Evolutionary conservation across 2,329 filamentous ascomycete species (phyloP).

Genomic region (Colletotrichum cordylinicola): DNA sequence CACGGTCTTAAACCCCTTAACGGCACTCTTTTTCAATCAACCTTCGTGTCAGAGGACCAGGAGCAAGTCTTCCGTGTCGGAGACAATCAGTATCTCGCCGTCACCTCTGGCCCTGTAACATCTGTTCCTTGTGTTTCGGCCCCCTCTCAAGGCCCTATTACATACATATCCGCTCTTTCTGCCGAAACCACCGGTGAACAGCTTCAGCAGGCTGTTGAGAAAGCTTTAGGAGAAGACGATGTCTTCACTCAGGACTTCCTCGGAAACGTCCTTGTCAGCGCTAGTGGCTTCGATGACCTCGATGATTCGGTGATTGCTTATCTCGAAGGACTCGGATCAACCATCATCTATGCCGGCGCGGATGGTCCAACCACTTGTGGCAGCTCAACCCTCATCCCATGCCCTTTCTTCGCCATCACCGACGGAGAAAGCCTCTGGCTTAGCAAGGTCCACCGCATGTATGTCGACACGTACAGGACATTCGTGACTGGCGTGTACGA

Average conservation of each 20-base stretch:
- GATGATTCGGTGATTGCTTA: not conserved
- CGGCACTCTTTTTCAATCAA: not conserved
- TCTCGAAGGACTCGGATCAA: not conserved
- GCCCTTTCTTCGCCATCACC: not conserved
- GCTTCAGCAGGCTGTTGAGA: not conserved
- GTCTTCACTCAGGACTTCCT: not conserved
- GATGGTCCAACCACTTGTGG: not conserved
- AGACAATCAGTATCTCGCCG: not conserved
- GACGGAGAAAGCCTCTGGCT: not conserved
- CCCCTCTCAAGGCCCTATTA: not conserved
- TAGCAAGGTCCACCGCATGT: not conserved
- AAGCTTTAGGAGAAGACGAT: not conserved
- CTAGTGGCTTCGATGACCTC: not conserved
- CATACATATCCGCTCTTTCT: not conserved
- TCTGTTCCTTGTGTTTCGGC: not conserved
- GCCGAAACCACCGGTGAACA: not conserved
- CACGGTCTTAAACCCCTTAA: not conserved
- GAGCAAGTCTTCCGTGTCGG: not conserved
- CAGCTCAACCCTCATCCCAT: not conserved
- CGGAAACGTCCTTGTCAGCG: not conserved
- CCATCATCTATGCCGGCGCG: not conserved
- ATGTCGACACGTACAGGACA: not conserved
- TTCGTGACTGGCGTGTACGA: conserved; percentile 6
- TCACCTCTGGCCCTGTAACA: not conserved
- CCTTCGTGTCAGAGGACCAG: not conserved